A percentile compares a stretch with the other conserved stretches of the same genome.
These are phyloP conservation scores for Diaporthe australafricana DNA, from an alignment of 2,329 filamentous ascomycete genomes.

Conservation along the genomic window DNA sequence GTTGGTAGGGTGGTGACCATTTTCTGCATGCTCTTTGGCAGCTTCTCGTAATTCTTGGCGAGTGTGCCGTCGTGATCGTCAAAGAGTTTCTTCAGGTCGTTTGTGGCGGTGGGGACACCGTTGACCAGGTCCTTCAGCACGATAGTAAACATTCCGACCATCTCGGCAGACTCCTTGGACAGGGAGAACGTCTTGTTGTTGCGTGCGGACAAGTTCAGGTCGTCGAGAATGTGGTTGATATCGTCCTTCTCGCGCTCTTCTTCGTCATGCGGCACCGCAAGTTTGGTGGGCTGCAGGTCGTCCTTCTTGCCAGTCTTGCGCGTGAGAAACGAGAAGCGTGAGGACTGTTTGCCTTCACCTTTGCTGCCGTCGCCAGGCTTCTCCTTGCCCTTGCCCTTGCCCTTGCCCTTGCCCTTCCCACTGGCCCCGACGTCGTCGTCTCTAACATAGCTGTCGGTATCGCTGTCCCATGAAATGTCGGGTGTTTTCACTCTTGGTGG, in stretches of 20 bases:
- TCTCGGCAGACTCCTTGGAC: conserved; percentile 84
- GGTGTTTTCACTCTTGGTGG: conserved; percentile 65
- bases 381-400: conserved; percentile 46
- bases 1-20: conserved; percentile 86
- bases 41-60: conserved; percentile 69
- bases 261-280: conserved; percentile 52
- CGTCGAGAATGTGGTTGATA: conserved; percentile 82
- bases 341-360: conserved; percentile 47
- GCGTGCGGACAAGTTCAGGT: conserved; percentile 83
- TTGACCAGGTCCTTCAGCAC: conserved; percentile 93
- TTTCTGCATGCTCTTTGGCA: conserved; percentile 86
- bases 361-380: conserved; percentile 41
- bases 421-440: conserved; percentile 43
- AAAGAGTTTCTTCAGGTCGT: conserved; percentile 78
- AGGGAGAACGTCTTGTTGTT: conserved; percentile 90
- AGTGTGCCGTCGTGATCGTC: conserved; percentile 72
- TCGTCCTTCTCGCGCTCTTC: conserved; percentile 73
- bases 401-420: conserved; percentile 48
- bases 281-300: conserved; percentile 50
- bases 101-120: conserved; percentile 92
- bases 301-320: conserved; percentile 44
- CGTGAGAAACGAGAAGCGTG: conserved; percentile 55
- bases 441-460: conserved; percentile 50
- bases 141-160: conserved; percentile 86
- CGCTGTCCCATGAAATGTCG: conserved; percentile 61